Base-by-base conservation (phyloP, 179 eudicot genomes). In the Actinidia arguta region DNA sequence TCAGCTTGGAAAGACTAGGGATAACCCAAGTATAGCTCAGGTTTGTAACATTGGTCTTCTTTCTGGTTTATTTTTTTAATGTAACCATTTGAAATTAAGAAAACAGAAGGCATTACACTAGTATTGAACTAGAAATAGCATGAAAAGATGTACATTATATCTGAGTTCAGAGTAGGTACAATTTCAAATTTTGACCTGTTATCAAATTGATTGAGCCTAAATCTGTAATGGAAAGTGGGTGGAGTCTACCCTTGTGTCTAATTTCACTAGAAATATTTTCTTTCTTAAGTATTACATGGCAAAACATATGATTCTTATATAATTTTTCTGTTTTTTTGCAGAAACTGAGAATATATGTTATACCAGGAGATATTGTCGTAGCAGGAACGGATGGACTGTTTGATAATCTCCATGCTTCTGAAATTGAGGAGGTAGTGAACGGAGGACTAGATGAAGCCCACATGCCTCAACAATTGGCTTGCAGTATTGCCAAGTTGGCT, bases 341-440 rank as follows among this genome's bases (percentile, higher is more conserved):
- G 82, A 76, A 70, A 47, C 27, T 82, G 5, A 76, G 63, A 83
- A 36, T 83, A 73, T 6, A 42, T 13, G 82, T 76, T 18, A 24
- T 20, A 56, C 50, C 59, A 24, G 86, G 82, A 64, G 88, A 83
- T 42, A 54, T 83, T 5, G 62, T 86, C 9, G 86, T 80, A 10
- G 86, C 73, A 0, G 84, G 86, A 52, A 83, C 77, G 0, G 84
- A 83, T 47, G 86, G 86, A 25, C 52, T 86, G 44, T 77, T 83
- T 24, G 86, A 86, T 59, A 83, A 80, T 79, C 25, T 86, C 62
- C 73, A 76, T 51, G 31, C 3, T 3, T n/a, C n/a, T 13, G 72
- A 86, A 54, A 48, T 85, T 0, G 74, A 61, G 63, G 62, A 69
- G 13, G 25, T 71, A 42, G 79, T 85, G 31, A 13, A 1, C 24